Evolutionary conservation across 2,329 filamentous ascomycete species (phyloP).

Genomic region (Ilyonectria destructans): DNA sequence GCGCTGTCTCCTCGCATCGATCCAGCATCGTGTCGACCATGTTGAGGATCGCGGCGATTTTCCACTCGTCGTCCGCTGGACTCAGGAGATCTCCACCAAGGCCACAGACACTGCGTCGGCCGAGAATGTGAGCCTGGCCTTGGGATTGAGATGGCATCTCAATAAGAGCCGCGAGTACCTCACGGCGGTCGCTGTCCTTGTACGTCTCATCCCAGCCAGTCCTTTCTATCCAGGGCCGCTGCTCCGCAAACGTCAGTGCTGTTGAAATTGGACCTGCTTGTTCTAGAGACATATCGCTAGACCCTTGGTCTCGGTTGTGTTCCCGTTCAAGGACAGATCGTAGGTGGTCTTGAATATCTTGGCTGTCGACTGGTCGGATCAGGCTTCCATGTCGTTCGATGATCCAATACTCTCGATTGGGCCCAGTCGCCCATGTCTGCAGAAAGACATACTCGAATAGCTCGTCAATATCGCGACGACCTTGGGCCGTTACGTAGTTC

Average conservation of each 20-base stretch:
- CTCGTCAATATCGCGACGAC: too few relatives aligned
- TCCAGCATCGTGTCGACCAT: neutral
- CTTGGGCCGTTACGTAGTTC: too few relatives aligned
- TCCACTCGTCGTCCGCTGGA: neutral
- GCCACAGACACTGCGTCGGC: neutral
- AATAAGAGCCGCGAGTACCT: neutral
- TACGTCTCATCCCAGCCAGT: neutral
- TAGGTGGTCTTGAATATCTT: neutral
- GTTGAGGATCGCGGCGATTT: neutral
- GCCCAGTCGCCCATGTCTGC: neutral
- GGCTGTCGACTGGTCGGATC: neutral
- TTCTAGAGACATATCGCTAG: neutral
- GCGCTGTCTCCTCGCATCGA: neutral
- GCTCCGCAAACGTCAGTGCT: neutral
- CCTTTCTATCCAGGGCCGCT: neutral
- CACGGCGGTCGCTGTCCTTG: neutral
- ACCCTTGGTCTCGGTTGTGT: neutral
- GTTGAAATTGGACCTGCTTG: neutral
- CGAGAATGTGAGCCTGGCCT: too few relatives aligned
- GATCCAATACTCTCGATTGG: neutral
- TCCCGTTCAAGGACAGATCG: neutral
- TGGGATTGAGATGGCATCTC: too few relatives aligned
- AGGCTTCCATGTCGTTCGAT: neutral
- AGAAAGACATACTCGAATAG: neutral
- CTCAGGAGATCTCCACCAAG: neutral